A percentile compares a stretch with the other conserved stretches of the same genome.
phyloP scores from a whole-genome alignment of 305 asterid genomes.

The Rubia peregrina region DNA sequence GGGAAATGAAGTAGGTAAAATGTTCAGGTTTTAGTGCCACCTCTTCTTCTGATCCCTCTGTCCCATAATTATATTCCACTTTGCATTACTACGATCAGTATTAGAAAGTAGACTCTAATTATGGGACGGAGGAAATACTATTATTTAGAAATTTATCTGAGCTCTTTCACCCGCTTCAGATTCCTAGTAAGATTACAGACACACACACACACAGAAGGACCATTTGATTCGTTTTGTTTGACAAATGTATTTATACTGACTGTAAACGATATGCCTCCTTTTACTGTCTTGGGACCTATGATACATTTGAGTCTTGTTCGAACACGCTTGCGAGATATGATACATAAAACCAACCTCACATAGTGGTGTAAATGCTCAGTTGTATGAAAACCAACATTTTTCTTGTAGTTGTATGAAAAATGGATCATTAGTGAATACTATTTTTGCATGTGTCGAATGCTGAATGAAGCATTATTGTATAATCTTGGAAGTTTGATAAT shows the following conservation, averaged over 20 bases:
- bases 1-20: neutral
- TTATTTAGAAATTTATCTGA: no score
- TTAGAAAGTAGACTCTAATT: neutral
- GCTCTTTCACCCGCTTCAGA: neutral
- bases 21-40: neutral
- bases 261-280: neutral
- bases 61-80: neutral
- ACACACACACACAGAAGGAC: neutral
- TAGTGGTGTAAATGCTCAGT: neutral
- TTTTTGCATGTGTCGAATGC: neutral
- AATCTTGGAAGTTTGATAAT: neutral
- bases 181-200: neutral
- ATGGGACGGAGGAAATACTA: neutral
- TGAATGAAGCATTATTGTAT: neutral
- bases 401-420: neutral
- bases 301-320: neutral
- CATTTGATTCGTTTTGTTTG: neutral
- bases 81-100: neutral
- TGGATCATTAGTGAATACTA: neutral
- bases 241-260: neutral
- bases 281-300: neutral
- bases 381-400: neutral
- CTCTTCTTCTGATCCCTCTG: neutral
- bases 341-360: neutral
- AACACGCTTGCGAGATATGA: neutral